Percentiles rank a stretch among this genome's conserved stretches.
phyloP scores from a whole-genome alignment of 805 yeast genomes.

The Saccharomycopsis schoenii region DNA sequence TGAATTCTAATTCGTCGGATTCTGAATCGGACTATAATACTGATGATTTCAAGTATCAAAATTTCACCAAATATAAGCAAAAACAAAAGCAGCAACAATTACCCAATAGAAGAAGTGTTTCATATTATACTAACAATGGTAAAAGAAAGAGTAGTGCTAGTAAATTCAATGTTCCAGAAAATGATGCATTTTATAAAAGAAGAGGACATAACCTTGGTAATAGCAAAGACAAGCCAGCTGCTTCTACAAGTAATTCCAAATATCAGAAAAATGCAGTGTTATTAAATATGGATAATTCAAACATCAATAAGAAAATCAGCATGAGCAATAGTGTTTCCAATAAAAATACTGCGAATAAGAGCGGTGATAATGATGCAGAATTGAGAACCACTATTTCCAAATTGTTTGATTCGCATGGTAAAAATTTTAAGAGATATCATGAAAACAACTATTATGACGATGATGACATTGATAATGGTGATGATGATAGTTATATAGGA shows the following conservation, averaged over 20 bases:
- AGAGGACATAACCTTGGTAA: neutral
- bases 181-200: neutral
- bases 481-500: conserved; percentile 25
- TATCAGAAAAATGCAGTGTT: neutral
- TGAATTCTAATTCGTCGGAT: conserved; percentile 13
- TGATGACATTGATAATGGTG: conserved; percentile 32
- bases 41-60: conserved; percentile 17
- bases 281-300: neutral
- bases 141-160: neutral
- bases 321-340: neutral
- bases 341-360: neutral
- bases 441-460: conserved; percentile 47
- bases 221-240: neutral
- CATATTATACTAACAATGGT: neutral
- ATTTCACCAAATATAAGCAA: conserved; percentile 13
- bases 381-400: conserved; percentile 63
- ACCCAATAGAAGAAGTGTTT: neutral
- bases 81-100: neutral
- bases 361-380: conserved; percentile 21
- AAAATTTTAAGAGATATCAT: conserved; percentile 63
- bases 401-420: conserved; percentile 62
- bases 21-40: conserved; percentile 17
- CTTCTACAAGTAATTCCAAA: neutral
- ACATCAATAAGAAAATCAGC: conserved; percentile 4
- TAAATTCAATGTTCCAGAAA: neutral